phyloP scores from a whole-genome alignment of 2,329 filamentous ascomycete genomes.

The Septoria petroselini region DNA sequence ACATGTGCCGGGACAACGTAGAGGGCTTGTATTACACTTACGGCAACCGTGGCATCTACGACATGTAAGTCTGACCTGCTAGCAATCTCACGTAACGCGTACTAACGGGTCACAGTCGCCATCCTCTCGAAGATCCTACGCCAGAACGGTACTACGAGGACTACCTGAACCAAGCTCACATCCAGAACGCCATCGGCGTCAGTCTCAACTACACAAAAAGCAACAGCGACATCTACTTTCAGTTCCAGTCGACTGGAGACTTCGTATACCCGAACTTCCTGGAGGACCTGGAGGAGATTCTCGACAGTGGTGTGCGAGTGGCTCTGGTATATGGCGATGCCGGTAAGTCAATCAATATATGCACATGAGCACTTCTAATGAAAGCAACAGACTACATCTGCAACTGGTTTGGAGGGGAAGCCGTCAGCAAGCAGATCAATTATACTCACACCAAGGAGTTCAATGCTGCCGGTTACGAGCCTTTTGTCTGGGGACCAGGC shows the following conservation, averaged over 20 bases:
- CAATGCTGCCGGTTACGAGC: constrained; percentile 45
- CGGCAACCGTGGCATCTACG: constrained; percentile 57
- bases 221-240: constrained; percentile 44
- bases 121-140: constrained; percentile 56
- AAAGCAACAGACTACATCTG: constrained; percentile 43
- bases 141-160: constrained; percentile 50
- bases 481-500: constrained; percentile 46
- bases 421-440: constrained; percentile 41
- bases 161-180: constrained; percentile 56
- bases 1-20: constrained; percentile 55
- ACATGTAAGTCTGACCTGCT: constrained; percentile 41
- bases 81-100: too few relatives aligned
- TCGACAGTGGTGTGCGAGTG: constrained; percentile 45
- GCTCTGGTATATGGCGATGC: constrained; percentile 50
- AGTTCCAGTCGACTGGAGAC: constrained; percentile 51
- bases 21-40: constrained; percentile 54
- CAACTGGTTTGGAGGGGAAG: constrained; percentile 46
- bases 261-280: constrained; percentile 61
- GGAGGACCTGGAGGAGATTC: constrained; percentile 46
- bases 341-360: background rate
- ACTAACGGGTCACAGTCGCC: constrained; percentile 36
- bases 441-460: constrained; percentile 40
- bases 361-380: background rate
- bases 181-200: constrained; percentile 58
- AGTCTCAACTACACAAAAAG: constrained; percentile 55